Evolutionary conservation across 2,329 filamentous ascomycete species (phyloP).

Genomic region (Fusarium penzigii): DNA sequence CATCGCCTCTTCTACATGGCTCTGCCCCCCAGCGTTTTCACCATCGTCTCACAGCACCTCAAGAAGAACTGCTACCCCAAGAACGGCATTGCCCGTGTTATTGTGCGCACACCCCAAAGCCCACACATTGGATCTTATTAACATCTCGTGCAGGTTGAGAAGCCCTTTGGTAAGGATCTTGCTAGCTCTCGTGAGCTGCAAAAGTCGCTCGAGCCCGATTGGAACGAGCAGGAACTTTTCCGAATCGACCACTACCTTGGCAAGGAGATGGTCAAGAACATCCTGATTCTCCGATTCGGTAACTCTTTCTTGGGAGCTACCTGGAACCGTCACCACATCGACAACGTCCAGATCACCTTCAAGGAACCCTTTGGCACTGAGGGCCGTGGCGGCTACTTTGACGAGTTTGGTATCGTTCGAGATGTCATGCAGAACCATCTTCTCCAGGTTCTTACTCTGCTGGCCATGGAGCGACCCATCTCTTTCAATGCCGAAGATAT

Average conservation of each 20-base stretch:
- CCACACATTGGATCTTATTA: conserved; percentile 8
- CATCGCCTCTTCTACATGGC: conserved; percentile 99
- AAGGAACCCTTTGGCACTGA: conserved; percentile 99
- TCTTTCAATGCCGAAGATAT: conserved; percentile 98
- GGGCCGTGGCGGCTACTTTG: conserved; percentile 96
- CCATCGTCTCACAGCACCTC: conserved; percentile 92
- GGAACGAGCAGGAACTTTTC: conserved; percentile 98
- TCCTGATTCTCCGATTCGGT: conserved; percentile 94
- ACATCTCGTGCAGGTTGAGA: conserved; percentile 73
- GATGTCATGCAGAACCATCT: conserved; percentile 99
- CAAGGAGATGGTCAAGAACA: conserved; percentile 99
- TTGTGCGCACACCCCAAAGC: conserved; percentile 55
- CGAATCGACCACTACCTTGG: conserved; percentile 99
- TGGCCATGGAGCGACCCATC: conserved; percentile 97
- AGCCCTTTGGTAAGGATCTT: conserved; percentile 98
- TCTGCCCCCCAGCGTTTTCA: conserved; percentile 95
- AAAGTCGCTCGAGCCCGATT: conserved; percentile 92
- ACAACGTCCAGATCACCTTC: conserved; percentile 98
- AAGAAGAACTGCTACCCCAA: conserved; percentile 97
- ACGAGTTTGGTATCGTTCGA: conserved; percentile 98
- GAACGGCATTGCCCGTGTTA: conserved; percentile 88
- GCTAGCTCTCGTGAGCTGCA: conserved; percentile 92
- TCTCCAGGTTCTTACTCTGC: conserved; percentile 90
- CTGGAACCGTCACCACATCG: conserved; percentile 99
- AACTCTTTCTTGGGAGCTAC: conserved; percentile 99